phyloP scores from a whole-genome alignment of 2,329 filamentous ascomycete genomes.

The Amphichorda felina region DNA sequence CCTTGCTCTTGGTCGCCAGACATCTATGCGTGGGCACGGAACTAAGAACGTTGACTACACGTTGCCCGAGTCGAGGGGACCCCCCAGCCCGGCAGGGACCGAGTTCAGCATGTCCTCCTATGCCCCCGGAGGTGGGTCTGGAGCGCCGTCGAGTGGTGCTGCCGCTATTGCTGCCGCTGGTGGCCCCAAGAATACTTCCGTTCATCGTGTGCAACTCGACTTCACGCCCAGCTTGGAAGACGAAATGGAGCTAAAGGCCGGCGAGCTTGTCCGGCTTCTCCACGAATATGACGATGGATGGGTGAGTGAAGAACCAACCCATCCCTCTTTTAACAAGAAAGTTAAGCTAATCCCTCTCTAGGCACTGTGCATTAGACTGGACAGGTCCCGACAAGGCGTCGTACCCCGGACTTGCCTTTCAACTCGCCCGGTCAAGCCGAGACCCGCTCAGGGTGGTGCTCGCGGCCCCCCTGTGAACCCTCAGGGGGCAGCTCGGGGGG shows the following conservation, averaged over 20 bases:
- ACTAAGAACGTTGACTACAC: conserved; percentile 43
- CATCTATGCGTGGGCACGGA: conserved; percentile 7
- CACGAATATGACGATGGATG: conserved; percentile 98
- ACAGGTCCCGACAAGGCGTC: conserved; percentile 86
- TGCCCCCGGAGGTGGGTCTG: conserved; percentile 21
- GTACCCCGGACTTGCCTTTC: conserved; percentile 90
- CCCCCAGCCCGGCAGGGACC: conserved; percentile 48
- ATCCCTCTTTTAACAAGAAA: background rate
- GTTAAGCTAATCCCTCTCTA: conserved; percentile 27
- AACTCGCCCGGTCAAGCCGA: conserved; percentile 80
- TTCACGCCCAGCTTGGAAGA: conserved; percentile 90
- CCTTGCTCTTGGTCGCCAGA: conserved; percentile 12
- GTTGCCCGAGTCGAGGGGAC: conserved; percentile 20
- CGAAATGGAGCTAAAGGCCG: conserved; percentile 70
- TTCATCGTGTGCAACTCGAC: conserved; percentile 88
- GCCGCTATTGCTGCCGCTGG: conserved; percentile 51
- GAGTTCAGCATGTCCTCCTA: conserved; percentile 49
- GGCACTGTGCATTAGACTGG: conserved; percentile 84
- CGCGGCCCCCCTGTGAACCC: conserved; percentile 40
- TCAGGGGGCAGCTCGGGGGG: conserved; percentile 5
- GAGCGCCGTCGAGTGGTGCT: conserved; percentile 21
- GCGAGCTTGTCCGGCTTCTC: conserved; percentile 76
- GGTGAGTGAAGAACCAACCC: conserved; percentile 43
- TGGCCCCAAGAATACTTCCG: conserved; percentile 47
- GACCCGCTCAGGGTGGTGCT: conserved; percentile 40